Evolutionary conservation across 2,329 filamentous ascomycete species (phyloP), one percentile per base, ranked within the genome.

Genomic region (Pezicula radicicola): DNA sequence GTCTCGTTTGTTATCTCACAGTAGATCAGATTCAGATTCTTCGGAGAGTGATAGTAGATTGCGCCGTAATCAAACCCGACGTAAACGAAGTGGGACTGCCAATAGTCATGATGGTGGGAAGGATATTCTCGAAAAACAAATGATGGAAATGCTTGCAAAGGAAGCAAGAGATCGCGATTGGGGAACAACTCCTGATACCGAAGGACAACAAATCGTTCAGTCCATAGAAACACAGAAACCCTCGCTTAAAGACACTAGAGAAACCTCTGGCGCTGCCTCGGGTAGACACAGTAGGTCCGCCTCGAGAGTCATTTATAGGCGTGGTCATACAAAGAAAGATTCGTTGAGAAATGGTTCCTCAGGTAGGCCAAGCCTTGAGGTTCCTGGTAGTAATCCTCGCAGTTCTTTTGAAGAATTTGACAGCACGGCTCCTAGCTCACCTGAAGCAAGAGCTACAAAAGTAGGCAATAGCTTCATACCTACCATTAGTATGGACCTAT

Each of bases 401-500:
- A 66, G 64, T 46, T 75, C 73, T 12, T 58, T 72, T 9, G 73
- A 76, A 37, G 73, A 70, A 33, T 63, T 70, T 13, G 75, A 67
- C 65, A 76, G 54, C 68, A 81, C 61, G 60, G 72, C 60, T 21
- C 64, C 65, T 25, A 66, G 61, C 47, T 67, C 66, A 28, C 65
- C 66, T 12, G 52, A 62, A 40, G 33, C 52, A 1, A 60, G 54
- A 49, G 56, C 63, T 15, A 50, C 51, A 8, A 61, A 50, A 33
- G 19, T 56, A 6, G 37, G 53, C 15, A 57, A 62, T 53, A 69
- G 71, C 1, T 74, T 79, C 30, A 77, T 86, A 48, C 81, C 83
- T 4, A 78, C 77, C 12, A 80, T 85, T 54, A 79, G 79, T 19
- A 76, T 81, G 57, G 84, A 88, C 51, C 66, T 87, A 8, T 88